Evolutionary conservation across 2,329 filamentous ascomycete genomes (phyloP).

Genomic region (Xylariaceae sp.): DNA sequence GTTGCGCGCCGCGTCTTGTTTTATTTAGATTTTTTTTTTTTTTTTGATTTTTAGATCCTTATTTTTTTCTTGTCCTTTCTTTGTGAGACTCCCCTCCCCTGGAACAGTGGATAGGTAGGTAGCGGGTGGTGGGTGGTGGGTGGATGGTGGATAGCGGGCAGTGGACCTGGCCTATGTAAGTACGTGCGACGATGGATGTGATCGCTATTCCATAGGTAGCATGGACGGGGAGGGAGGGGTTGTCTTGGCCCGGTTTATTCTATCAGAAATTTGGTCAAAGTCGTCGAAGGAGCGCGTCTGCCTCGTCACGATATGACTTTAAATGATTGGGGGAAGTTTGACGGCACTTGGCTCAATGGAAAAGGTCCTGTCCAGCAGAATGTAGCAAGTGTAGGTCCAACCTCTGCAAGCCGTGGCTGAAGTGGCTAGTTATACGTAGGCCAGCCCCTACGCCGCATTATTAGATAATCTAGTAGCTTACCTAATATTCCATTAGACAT

Average conservation of each 20-base stretch:
- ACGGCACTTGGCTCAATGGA: background rate
- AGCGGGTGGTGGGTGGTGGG: too few species aligned
- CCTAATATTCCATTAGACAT: background rate
- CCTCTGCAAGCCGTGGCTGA: background rate
- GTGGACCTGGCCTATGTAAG: background rate
- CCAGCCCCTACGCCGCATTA: background rate
- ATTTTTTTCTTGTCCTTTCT: too few species aligned
- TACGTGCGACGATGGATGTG: constrained; percentile 23
- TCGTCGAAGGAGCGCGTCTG: constrained; percentile 23
- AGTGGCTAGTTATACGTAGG: background rate
- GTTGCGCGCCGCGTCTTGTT: background rate
- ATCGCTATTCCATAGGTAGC: constrained; percentile 24
- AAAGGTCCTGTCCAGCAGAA: background rate
- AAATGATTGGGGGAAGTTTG: constrained; percentile 22
- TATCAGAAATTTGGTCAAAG: constrained; percentile 19
- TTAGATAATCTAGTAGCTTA: background rate
- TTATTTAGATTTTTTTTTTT: constrained; percentile 1
- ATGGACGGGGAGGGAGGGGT: constrained; percentile 11
- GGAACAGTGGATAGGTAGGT: too few species aligned
- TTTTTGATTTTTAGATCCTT: background rate
- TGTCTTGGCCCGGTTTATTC: constrained; percentile 16
- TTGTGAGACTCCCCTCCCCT: background rate
- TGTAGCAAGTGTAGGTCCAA: background rate
- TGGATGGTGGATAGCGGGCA: too few species aligned
- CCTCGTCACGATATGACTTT: constrained; percentile 21